A percentile compares a stretch with the other conserved stretches of the same genome.
Conservation (phyloP, 305 asterid genomes). For the Fraxinus paxiana region DNA sequence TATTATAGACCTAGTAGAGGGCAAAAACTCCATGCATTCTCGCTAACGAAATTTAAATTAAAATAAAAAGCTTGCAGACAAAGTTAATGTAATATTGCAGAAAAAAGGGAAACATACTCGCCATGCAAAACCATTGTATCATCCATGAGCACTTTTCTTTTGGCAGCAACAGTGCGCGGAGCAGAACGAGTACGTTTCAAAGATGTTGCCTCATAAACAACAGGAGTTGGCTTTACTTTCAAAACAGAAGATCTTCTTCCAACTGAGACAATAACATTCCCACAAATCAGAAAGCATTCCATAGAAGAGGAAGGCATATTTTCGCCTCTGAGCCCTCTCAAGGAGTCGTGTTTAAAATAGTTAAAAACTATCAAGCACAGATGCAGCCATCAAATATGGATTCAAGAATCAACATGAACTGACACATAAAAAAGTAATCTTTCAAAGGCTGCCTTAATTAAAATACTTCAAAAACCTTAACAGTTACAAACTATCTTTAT, state of each 20-base stretch:
- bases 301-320: not conserved
- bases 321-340: not conserved
- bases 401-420: not conserved
- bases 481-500: not conserved
- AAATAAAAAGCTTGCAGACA: constrained; percentile 1
- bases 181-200: constrained; percentile 59
- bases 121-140: constrained; percentile 97
- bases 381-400: not conserved
- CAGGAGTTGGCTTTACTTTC: constrained; percentile 85
- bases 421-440: not conserved
- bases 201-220: constrained; percentile 59
- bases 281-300: constrained; percentile 12
- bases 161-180: constrained; percentile 49
- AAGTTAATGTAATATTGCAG: constrained; percentile 9
- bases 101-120: constrained; percentile 59
- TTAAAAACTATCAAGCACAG: not conserved
- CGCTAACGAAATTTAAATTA: not conserved
- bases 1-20: not conserved
- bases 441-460: not conserved
- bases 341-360: not conserved
- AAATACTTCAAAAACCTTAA: not conserved
- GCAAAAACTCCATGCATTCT: not conserved
- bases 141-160: constrained; percentile 83
- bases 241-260: constrained; percentile 60
- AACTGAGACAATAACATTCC: constrained; percentile 21